Base-by-base conservation (phyloP, 805 yeast genomes). In the Ogataea chonburiensis region DNA sequence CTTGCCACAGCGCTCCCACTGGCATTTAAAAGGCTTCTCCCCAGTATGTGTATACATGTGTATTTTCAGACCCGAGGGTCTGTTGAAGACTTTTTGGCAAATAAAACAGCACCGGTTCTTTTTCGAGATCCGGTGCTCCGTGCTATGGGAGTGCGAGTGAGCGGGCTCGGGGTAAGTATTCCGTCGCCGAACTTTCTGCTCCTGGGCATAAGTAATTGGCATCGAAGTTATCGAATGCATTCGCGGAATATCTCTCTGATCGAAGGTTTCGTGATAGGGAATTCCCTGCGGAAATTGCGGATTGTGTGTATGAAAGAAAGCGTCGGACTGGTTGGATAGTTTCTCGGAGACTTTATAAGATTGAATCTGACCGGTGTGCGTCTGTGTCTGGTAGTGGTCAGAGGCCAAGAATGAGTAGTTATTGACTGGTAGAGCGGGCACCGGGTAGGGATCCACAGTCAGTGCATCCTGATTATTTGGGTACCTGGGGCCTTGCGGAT, bases 21-120 rank as follows among this genome's bases (percentile, higher is more conserved):
- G 46, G 55, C 87, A 81, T 38, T 63, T 62, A 53, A 76, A 81
- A 7, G 88, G 88, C 47, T 80, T 81, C 52, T 79, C 87, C n/a
- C 88, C 88, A 0, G 87, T 81, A 56, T 87, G 96, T 5, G 85
- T 81, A 46, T 86, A 75, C 46, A 73, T 67, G 59, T 87, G 96
- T 4, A 89, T 86, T 45, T 79, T 81, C 37, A 86, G 65, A 1
- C 93, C 86, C 8, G 88, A 80, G 7, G 95, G 89, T 53, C 95
- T 73, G 49, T 85, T 81, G 64, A 87, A 87, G 36, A 75, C 78
- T 56, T 86, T 86, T 30, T 75, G 71, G 58, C 96, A 86, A 12
- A 79, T 70, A 27, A 60, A 66, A 61, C 69, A 71, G 23, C 49
- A 42, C 31, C 57, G 40, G 31, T 46, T 47, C 34, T 43, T 45